Base-by-base conservation (phyloP, 768 basidiomycete species). In the Galerina sulciceps region DNA sequence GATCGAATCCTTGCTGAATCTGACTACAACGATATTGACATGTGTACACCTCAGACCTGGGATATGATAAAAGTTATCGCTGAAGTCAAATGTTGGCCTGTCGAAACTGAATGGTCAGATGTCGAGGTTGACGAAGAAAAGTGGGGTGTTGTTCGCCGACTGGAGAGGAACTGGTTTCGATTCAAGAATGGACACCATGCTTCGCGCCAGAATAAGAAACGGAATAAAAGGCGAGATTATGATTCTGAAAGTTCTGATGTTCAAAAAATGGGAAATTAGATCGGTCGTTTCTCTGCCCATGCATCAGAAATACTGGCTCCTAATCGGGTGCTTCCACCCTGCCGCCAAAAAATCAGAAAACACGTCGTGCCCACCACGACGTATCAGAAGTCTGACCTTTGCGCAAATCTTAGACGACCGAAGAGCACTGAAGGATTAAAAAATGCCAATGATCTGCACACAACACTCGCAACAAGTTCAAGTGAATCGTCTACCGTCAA, bases 1-100 rank as follows among this genome's bases (percentile, higher is more conserved):
- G 70, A 84, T 59, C 85, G 93, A 20, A 80, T 99, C 23, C 81
- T 99, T 49, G 87, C 86, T 31, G 96, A 99, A 73, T 93, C 91
- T 2, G 96, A 98, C 73, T 90, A 82, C 66, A 81, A 93, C 68
- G 75, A 89, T 60, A 79, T 92, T n/a, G 70, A 81, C 14, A 68
- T 77, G 61, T 85, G 83, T 53, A 79, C 86, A 1, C 61, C 76
- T 35, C 77, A 84, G 56, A 90, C 92, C 5, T 92, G 93, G 89
- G 85, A 88, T 42, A 95, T 96, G 75, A 68, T 94, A 8, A 72
- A 77, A 36, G 84, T 82, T 44, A 77, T 98, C 15, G 89, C 93
- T 3, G 80, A 85, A 36, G 80, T 89, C n/a, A 88, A 86, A 66
- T 86, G 86, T 4, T 96, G 94, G 94, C 65, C 69, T 3, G 67